Conservation (phyloP, 768 basidiomycete genomes). For the Phallus indusiatus region DNA sequence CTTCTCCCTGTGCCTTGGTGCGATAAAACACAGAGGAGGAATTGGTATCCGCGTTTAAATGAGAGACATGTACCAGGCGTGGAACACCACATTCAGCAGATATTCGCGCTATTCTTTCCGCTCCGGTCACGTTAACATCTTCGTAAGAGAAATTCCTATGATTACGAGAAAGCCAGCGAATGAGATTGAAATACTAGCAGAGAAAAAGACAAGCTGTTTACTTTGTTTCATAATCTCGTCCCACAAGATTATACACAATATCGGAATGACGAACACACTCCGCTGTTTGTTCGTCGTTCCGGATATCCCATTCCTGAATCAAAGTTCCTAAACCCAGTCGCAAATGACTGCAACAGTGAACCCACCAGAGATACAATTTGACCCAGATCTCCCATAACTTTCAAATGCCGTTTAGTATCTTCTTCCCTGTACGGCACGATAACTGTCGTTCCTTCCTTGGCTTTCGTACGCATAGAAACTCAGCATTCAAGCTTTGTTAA, state of each 20-base stretch:
- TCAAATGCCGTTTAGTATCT: slow-evolving; percentile 82
- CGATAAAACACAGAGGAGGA: slow-evolving; percentile 81
- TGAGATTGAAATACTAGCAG: neutral
- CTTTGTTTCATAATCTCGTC: slow-evolving; percentile 95
- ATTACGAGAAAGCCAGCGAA: neutral
- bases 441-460: slow-evolving; percentile 87
- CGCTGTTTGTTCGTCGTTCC: slow-evolving; percentile 82
- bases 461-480: slow-evolving; percentile 28
- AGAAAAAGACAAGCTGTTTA: slow-evolving; percentile 37
- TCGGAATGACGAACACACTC: slow-evolving; percentile 94
- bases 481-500: neutral
- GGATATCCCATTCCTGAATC: slow-evolving; percentile 87
- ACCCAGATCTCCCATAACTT: slow-evolving; percentile 92
- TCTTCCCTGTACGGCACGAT: slow-evolving; percentile 92
- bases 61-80: slow-evolving; percentile 89
- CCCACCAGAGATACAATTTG: slow-evolving; percentile 90
- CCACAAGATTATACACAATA: slow-evolving; percentile 92
- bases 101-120: slow-evolving; percentile 78
- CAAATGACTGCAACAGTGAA: slow-evolving; percentile 6
- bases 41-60: slow-evolving; percentile 76
- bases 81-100: slow-evolving; percentile 69
- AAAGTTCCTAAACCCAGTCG: neutral
- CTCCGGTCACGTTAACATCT: slow-evolving; percentile 74
- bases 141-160: slow-evolving; percentile 82
- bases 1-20: slow-evolving; percentile 86